Base-by-base conservation (phyloP, 169 alveolate species). In the Plasmodium berghei region DNA sequence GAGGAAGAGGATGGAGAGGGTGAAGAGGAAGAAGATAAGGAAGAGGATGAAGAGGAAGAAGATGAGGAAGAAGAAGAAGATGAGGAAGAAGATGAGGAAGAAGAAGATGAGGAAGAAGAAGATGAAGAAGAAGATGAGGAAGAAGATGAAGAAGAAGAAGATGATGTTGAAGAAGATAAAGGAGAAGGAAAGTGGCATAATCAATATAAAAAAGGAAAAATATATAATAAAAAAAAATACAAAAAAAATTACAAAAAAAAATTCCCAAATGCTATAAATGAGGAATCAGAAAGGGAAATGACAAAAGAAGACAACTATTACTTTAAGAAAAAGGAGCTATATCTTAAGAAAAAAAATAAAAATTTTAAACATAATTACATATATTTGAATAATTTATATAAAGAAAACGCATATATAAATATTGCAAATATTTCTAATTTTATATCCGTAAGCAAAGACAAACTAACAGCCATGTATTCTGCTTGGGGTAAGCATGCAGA, bases 401-500 rank as follows among this genome's bases (percentile, higher is more conserved):
- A 70, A 55, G 77, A 63, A 34, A 63, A 59, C 28, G 61, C 66
- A 28, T 87, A 70, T 52, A 73, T 87, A 70, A 73, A 73, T 69
- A 87, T 77, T 34, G 22, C 55, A 16, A 73, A 73, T 64, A 80
- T 64, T 20, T 73, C 92, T 20, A 73, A 87, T 70, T 87, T 73
- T 48, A 73, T 73, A 58, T 54, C 87, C 14, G 85, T 73, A n/a
- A 73, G 88, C 64, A 73, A 87, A 22, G 87, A 73, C 16, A 73
- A 87, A 54, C 34, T 87, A 45, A 73, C 87, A 73, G 88, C 89
- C 9, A 73, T 80, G 12, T 88, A 74, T 45, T 62, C 80, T 48
- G 90, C 86, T 10, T 64, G 90, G 89, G 74, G 87, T 34, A 71
- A 80, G n/a, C 88, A 89, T 48, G 91, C 74, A 8, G 77, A 67